These are phyloP conservation scores for Lodderomyces orthopsilosis DNA, from an alignment of 1,139 yeast species.

Conservation along the genomic window DNA sequence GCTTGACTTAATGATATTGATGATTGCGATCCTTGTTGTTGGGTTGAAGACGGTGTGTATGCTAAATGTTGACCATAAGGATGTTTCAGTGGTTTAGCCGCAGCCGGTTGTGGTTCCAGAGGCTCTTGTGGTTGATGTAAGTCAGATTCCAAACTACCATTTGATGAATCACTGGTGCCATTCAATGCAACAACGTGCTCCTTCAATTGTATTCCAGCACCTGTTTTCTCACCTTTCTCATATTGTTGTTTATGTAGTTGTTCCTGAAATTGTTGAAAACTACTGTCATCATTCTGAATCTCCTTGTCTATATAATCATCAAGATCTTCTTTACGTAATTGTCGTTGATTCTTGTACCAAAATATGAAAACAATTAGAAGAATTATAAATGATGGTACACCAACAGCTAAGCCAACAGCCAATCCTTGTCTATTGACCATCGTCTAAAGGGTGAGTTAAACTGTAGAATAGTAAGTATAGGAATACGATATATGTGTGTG, in stretches of 20 bases:
- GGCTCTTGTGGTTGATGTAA: conserved; percentile 1
- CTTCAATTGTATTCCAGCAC: conserved; percentile 5
- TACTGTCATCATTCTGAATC: conserved; percentile 32
- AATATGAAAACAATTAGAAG: conserved; percentile 21
- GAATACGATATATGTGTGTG: not conserved
- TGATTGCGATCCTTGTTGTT: conserved; percentile 1
- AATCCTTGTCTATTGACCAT: conserved; percentile 24
- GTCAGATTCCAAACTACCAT: conserved; percentile 6
- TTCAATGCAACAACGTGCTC: conserved; percentile 4
- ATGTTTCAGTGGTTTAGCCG: not conserved
- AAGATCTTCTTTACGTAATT: conserved; percentile 33
- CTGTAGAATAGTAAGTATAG: not conserved
- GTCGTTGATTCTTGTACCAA: conserved; percentile 32
- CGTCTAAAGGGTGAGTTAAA: conserved; percentile 1
- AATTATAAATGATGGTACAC: conserved; percentile 36
- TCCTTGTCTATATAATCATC: conserved; percentile 36
- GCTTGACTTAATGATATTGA: not conserved
- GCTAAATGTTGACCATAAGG: conserved; percentile 3
- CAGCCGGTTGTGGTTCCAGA: not conserved
- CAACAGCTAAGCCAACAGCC: conserved; percentile 45
- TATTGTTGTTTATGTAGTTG: conserved; percentile 18
- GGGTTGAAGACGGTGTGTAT: conserved; percentile 1
- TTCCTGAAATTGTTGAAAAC: conserved; percentile 38
- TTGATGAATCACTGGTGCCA: conserved; percentile 5
- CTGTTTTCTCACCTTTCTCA: conserved; percentile 5